phyloP scores from a whole-genome alignment of 148 eudicot species.

The Vaccinium darrowii region DNA sequence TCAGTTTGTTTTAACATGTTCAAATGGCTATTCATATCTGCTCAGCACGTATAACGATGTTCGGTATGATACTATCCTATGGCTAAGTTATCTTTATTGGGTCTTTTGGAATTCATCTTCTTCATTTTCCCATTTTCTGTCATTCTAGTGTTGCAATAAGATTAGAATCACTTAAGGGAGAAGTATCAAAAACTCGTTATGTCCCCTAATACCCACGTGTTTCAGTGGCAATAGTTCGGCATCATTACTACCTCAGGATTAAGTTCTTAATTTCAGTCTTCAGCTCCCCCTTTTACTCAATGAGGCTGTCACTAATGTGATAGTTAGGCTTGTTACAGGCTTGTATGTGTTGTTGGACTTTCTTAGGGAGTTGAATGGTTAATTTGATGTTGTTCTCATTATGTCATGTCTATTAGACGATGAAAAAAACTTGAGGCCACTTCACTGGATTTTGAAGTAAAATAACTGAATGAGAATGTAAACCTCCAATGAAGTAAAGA shows the following conservation, averaged over 20 bases:
- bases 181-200: not conserved
- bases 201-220: not conserved
- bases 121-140: not conserved
- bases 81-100: not conserved
- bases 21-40: constrained; percentile 79
- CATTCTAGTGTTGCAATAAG: not conserved
- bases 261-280: not conserved
- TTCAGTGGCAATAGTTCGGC: not conserved
- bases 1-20: constrained; percentile 73
- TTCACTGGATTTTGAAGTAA: not conserved
- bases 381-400: not conserved
- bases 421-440: too few relatives aligned
- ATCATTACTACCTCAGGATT: not conserved
- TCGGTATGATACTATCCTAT: constrained; percentile 37
- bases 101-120: not conserved
- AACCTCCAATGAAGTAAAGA: not conserved
- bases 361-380: not conserved
- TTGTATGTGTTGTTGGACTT: not conserved
- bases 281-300: not conserved
- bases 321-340: not conserved
- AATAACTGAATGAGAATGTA: not conserved
- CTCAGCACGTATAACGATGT: constrained; percentile 69
- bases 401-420: not conserved
- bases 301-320: not conserved
- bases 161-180: not conserved